Percentiles rank a stretch among this genome's conserved stretches.
These are phyloP conservation scores for Oryza glaberrima DNA, from an alignment of 176 grass and related monocot genomes.

Conservation along the genomic window DNA sequence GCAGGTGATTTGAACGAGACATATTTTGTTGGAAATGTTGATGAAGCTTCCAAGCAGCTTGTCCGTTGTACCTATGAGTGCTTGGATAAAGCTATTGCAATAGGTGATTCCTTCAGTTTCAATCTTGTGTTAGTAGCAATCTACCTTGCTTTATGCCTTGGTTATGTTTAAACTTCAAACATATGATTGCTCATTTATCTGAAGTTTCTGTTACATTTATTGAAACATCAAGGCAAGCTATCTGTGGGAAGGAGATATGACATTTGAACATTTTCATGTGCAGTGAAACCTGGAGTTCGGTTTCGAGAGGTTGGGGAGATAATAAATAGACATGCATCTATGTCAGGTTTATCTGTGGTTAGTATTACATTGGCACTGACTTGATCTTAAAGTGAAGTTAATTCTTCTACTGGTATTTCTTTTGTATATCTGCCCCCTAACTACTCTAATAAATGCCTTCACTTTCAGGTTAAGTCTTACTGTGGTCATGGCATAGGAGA, in stretches of 20 bases:
- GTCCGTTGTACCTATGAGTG: slow-evolving; percentile 93
- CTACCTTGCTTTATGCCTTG: slow-evolving; percentile 26
- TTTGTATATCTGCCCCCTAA: slow-evolving; percentile 22
- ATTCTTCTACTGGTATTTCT: neutral
- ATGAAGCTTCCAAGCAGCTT: slow-evolving; percentile 91
- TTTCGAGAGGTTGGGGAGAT: slow-evolving; percentile 95
- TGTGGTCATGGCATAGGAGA: slow-evolving; percentile 98
- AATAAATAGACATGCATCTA: slow-evolving; percentile 85
- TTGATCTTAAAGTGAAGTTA: slow-evolving; percentile 13
- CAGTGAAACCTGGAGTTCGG: slow-evolving; percentile 98
- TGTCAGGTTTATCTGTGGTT: slow-evolving; percentile 95
- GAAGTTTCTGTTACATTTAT: slow-evolving; percentile 23
- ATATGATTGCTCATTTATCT: neutral
- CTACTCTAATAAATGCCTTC: slow-evolving; percentile 6
- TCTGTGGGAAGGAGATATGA: slow-evolving; percentile 13
- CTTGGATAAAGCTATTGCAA: slow-evolving; percentile 98
- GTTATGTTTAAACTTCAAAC: neutral
- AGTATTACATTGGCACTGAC: slow-evolving; percentile 35
- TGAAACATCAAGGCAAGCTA: neutral
- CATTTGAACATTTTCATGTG: slow-evolving; percentile 30
- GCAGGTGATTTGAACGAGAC: slow-evolving; percentile 98
- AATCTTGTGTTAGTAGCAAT: slow-evolving; percentile 17
- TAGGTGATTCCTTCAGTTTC: slow-evolving; percentile 59
- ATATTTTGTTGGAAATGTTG: slow-evolving; percentile 97
- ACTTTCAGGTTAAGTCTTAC: slow-evolving; percentile 92